phyloP scores from a whole-genome alignment of 345 rosid genomes.

The Populus alba region DNA sequence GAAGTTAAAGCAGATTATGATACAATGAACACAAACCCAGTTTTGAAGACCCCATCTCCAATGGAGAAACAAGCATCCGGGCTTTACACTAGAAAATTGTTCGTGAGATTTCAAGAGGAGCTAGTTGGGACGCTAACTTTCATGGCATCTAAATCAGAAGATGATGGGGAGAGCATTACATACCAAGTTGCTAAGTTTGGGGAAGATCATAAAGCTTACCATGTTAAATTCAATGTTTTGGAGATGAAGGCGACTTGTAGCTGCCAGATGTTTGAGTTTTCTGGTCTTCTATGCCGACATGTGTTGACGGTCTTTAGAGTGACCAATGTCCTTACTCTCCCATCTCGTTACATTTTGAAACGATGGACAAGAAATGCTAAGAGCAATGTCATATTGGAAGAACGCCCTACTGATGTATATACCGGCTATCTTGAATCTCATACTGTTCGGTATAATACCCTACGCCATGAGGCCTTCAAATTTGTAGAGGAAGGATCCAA shows the following conservation, averaged over 20 bases:
- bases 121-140: constrained; percentile 70
- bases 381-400: constrained; percentile 31
- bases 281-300: constrained; percentile 76
- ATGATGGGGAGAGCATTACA: constrained; percentile 45
- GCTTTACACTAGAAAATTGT: constrained; percentile 59
- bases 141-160: constrained; percentile 59
- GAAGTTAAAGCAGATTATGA: constrained; percentile 77
- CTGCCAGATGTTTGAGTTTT: constrained; percentile 80
- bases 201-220: constrained; percentile 53
- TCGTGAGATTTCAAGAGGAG: constrained; percentile 74
- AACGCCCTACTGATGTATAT: constrained; percentile 37
- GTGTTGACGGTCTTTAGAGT: constrained; percentile 71
- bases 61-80: constrained; percentile 79
- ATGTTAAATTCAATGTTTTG: constrained; percentile 54
- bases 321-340: constrained; percentile 64
- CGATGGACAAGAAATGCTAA: constrained; percentile 84
- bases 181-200: constrained; percentile 73
- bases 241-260: constrained; percentile 77
- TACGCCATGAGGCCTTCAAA: constrained; percentile 71
- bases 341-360: constrained; percentile 58
- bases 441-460: constrained; percentile 53
- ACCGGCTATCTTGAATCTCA: constrained; percentile 48
- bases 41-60: constrained; percentile 71
- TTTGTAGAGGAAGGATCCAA: constrained; percentile 84
- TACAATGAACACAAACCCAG: constrained; percentile 46